A percentile compares a stretch with the other conserved stretches of the same genome.
Evolutionary conservation across 2,329 filamentous ascomycete species (phyloP).

Genomic region (Fusarium nurragi): DNA sequence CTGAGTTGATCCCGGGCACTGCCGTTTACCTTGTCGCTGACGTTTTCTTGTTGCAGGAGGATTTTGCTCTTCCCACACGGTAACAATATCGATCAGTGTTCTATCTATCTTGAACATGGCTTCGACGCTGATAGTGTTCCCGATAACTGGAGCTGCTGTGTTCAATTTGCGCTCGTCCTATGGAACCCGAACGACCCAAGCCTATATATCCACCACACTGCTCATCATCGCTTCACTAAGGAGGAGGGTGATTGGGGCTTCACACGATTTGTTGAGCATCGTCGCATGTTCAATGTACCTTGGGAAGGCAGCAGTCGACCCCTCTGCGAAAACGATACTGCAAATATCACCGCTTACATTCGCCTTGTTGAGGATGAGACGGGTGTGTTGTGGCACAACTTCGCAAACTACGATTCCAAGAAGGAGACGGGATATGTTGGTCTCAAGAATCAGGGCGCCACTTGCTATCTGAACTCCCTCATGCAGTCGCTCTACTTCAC

Average conservation of each 20-base stretch:
- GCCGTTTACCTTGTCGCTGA: constrained; percentile 17
- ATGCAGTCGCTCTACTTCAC: constrained; percentile 87
- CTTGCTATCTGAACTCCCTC: constrained; percentile 86
- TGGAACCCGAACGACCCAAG: constrained; percentile 95
- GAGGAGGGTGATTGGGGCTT: constrained; percentile 99
- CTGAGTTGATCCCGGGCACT: constrained; percentile 43
- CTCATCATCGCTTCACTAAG: constrained; percentile 95
- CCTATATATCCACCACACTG: constrained; percentile 80
- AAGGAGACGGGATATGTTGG: constrained; percentile 98
- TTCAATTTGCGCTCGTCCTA: constrained; percentile 92
- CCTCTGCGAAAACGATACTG: constrained; percentile 78
- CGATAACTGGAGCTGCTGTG: constrained; percentile 95
- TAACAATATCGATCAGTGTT: constrained; percentile 92
- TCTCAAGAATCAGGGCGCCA: constrained; percentile 94
- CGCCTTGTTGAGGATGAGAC: constrained; percentile 87
- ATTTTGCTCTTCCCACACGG: constrained; percentile 95
- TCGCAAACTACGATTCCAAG: constrained; percentile 97
- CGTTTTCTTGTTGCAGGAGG: constrained; percentile 66
- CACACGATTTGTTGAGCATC: constrained; percentile 91
- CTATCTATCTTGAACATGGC: constrained; percentile 96
- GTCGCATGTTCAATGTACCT: constrained; percentile 80
- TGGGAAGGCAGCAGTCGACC: constrained; percentile 77
- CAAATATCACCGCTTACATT: constrained; percentile 85
- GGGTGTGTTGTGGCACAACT: constrained; percentile 90
- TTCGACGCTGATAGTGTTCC: constrained; percentile 80